A percentile compares a stretch with the other conserved stretches of the same genome.
Evolutionary conservation across 805 yeast genomes (phyloP).

Genomic region (Pichia kluyveri): DNA sequence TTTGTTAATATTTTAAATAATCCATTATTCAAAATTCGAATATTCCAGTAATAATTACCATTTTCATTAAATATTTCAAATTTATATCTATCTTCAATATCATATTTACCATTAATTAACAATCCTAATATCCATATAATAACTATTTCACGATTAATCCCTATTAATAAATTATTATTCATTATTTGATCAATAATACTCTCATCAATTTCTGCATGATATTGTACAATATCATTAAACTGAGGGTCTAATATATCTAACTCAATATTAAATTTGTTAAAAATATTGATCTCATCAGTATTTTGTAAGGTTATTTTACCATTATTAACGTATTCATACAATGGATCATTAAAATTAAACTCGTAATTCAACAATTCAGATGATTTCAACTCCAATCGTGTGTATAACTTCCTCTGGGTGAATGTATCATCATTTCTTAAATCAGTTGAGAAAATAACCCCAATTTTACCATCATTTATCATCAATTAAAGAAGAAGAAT

Average conservation of each 20-base stretch:
- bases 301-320: too few species aligned
- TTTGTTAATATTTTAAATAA: constrained; percentile 4
- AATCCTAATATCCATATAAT: constrained; percentile 5
- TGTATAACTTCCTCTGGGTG: too few species aligned
- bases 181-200: not conserved
- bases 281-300: too few species aligned
- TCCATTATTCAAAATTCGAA: constrained; percentile 4
- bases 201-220: not conserved
- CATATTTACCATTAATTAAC: constrained; percentile 1
- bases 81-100: not conserved
- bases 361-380: not conserved
- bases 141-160: not conserved
- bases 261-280: not conserved
- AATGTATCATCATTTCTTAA: too few species aligned
- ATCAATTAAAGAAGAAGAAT: too few species aligned
- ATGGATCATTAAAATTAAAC: not conserved
- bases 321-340: not conserved
- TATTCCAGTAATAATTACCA: not conserved
- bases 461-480: not conserved
- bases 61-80: not conserved
- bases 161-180: too few species aligned
- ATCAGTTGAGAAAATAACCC: not conserved
- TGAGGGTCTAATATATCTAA: constrained; percentile 2
- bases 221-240: constrained; percentile 4
- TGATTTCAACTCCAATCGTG: not conserved